Evolutionary conservation across 805 yeast genomes (phyloP).

Genomic region (Saturnispora silvae): DNA sequence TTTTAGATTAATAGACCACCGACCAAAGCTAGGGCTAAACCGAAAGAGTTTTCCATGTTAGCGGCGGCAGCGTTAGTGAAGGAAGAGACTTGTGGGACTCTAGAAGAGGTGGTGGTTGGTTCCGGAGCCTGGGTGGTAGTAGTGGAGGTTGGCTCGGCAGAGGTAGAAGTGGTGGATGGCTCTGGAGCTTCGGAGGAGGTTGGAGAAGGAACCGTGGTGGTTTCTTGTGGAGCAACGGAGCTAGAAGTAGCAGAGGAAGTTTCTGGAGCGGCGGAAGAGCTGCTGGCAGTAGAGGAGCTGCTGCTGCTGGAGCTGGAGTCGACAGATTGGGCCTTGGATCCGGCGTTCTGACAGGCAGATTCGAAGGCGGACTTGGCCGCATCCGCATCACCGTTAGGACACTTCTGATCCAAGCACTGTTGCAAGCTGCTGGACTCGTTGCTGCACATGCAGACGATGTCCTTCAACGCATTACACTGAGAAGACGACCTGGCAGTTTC

Average conservation of each 20-base stretch:
- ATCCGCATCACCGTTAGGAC: constrained; percentile 49
- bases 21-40: constrained; percentile 18
- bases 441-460: constrained; percentile 60
- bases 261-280: neutral
- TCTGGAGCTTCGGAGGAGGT: constrained; percentile 16
- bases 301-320: constrained; percentile 13
- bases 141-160: constrained; percentile 9
- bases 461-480: constrained; percentile 48
- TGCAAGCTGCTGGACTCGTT: constrained; percentile 42
- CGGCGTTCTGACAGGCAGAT: constrained; percentile 2
- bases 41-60: constrained; percentile 21
- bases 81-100: constrained; percentile 20
- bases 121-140: constrained; percentile 1
- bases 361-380: constrained; percentile 15
- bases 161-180: constrained; percentile 13
- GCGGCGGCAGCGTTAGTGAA: constrained; percentile 17
- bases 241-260: constrained; percentile 2
- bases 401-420: constrained; percentile 52
- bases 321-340: constrained; percentile 25
- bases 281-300: neutral
- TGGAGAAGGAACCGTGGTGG: constrained; percentile 11
- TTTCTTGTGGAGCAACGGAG: constrained; percentile 7
- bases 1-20: constrained; percentile 14
- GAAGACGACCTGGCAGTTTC: constrained; percentile 46
- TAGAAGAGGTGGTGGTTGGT: constrained; percentile 8